Base-by-base conservation (phyloP, 768 basidiomycete genomes). In the Strobilomyces dryophilus region DNA sequence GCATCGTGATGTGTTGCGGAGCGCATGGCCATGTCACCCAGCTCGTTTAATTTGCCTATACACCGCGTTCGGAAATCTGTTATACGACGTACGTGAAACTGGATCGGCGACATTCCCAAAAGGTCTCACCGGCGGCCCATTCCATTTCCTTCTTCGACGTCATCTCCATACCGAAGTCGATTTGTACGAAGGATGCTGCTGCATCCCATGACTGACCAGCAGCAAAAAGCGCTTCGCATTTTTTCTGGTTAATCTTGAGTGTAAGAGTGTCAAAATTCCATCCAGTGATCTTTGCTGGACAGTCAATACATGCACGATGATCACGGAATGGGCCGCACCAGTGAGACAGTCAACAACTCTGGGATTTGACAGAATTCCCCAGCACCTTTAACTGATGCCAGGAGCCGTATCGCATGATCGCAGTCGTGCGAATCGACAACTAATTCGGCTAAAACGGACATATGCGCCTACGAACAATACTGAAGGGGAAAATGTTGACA, bases 281-380 rank as follows among this genome's bases (percentile, higher is more conserved):
- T 10, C 59, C 59, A 17, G 59, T 48, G 21, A 61, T 53, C 59
- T 60, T 56, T 9, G 8, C 26, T 15, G 20, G 1, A 3, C 8
- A 34, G 14, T 61, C 21, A 61, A 21, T 18, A 45, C 9, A 8
- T 27, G 27, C 21, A 31, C 35, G 8, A 47, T 26, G 27, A 37
- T 29, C n/a, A 3, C 17, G 17, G 31, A 31, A 41, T 9, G 6
- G 21, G 1, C 15, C 59, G 4, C 43, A 60, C 59, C 59, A 60
- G 21, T 1, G 59, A 61, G 29, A 60, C 14, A 5, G 59, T 60
- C 51, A 56, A 3, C 27, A 60, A 37, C 48, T 60, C 59, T 4
- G 54, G 44, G 17, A 39, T 40, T 5, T 51, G 51, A 27, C 27
- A 39, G 9, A 43, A 43, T 17, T 49, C 40, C 15, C 50, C 54